These are phyloP conservation scores for Puccinia triticina DNA, from an alignment of 1,284 basidiomycete species.

Conservation along the genomic window DNA sequence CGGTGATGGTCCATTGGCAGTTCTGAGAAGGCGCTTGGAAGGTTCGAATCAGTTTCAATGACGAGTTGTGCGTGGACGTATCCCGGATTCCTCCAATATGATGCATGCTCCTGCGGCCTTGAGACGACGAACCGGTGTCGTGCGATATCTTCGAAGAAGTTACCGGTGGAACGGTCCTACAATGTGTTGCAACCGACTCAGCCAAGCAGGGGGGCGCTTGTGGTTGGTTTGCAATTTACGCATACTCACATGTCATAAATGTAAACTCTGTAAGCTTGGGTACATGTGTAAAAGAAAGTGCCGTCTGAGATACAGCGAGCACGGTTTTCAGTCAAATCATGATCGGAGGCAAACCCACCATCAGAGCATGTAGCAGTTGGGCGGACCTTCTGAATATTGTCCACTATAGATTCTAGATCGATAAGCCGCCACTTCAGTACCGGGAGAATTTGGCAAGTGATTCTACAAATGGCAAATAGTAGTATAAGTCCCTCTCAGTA, in stretches of 20 bases:
- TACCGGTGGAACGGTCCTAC: constrained; percentile 11
- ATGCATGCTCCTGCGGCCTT: neutral
- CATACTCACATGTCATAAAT: constrained; percentile 40
- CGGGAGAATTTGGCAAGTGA: constrained; percentile 80
- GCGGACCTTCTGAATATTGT: constrained; percentile 72
- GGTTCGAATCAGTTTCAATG: constrained; percentile 30
- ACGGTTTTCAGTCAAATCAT: constrained; percentile 13
- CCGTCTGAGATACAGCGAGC: constrained; percentile 53
- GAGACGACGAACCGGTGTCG: neutral
- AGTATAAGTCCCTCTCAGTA: neutral
- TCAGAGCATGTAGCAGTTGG: constrained; percentile 63
- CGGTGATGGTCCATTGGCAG: constrained; percentile 81
- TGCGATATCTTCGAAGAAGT: neutral
- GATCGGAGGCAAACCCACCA: neutral
- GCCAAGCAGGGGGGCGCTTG: neutral
- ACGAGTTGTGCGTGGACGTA: constrained; percentile 24
- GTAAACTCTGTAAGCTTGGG: constrained; percentile 76
- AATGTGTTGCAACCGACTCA: neutral
- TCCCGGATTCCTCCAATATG: neutral
- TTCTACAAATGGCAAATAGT: constrained; percentile 63
- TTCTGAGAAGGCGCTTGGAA: constrained; percentile 69
- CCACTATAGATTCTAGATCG: constrained; percentile 84
- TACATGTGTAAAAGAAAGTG: constrained; percentile 63
- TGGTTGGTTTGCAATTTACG: neutral
- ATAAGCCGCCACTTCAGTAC: constrained; percentile 82